Evolutionary conservation across 2,329 filamentous ascomycete species (phyloP), one percentile per base, ranked within the genome.

Genomic region (Rutstroemia sp.): DNA sequence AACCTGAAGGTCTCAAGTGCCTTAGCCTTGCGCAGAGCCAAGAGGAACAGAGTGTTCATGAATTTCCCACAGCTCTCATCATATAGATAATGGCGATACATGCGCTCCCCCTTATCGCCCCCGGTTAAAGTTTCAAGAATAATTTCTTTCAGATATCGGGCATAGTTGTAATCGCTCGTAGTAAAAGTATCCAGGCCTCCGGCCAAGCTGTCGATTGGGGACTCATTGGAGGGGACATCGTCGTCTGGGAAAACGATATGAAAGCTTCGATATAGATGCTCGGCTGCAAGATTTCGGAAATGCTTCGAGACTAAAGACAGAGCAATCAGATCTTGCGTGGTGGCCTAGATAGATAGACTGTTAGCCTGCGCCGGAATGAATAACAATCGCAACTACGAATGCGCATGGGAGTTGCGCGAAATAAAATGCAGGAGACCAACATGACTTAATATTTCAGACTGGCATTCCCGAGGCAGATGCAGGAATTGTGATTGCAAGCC

Each of bases 81-180:
- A 63, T 79, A 79, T 7, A 78, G 71, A 60, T 83, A 84, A 1
- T 76, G 71, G 54, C 77, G 76, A 63, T 82, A 81, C 21, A 77
- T 74, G 18, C 70, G 66, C 61, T 83, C 79, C n/a, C 75, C 79
- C 66, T 79, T 79, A 52, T 72, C 67, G 8, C 79, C 80, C 9
- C 74, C 72, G 59, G 74, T 78, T 25, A 79, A 69, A 1, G 80
- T 81, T 60, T 84, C 81, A 58, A 86, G 73, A 34, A 73, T 75
- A 39, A 86, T 71, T 56, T 80, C 76, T 59, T 75, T 75, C 30
- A 86, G 70, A 64, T 83, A 77, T 60, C 77, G 71, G 25, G 79
- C 80, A 70, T 86, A 85, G 68, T 85, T 74, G 70, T 85, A 84
- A 30, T 83, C 76, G 72, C 82, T 85, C 0, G 81, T 81, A 30